Evolutionary conservation across 2,329 filamentous ascomycete genomes (phyloP).

Genomic region (Harringtonia aguacate): DNA sequence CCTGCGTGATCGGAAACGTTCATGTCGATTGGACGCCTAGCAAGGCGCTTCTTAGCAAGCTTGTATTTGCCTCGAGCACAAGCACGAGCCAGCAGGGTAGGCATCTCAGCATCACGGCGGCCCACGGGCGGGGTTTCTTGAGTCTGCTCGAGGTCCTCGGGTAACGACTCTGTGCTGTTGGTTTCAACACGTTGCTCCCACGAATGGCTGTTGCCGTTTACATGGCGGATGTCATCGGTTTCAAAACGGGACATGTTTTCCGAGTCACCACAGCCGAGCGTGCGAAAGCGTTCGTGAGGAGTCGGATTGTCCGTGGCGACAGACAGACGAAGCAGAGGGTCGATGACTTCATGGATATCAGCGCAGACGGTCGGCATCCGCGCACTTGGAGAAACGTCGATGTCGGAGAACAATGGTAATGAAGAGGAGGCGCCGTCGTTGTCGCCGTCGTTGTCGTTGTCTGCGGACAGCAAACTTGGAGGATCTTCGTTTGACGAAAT

Average conservation of each 20-base stretch:
- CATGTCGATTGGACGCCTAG: no score
- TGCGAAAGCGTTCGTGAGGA: background rate
- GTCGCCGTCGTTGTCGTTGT: background rate
- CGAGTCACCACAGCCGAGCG: background rate
- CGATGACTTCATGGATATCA: background rate
- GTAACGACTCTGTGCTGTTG: no score
- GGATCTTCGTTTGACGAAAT: background rate
- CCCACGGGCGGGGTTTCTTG: no score
- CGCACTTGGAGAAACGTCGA: background rate
- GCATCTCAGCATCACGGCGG: no score
- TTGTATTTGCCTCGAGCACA: no score
- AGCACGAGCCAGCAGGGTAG: no score
- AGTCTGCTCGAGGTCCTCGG: no score
- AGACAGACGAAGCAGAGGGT: background rate
- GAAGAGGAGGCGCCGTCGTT: no score
- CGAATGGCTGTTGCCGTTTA: background rate
- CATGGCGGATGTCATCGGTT: background rate
- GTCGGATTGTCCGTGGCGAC: background rate
- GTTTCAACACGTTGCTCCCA: no score
- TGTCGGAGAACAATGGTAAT: background rate
- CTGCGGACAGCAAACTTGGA: background rate
- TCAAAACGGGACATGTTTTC: background rate
- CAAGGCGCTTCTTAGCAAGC: no score
- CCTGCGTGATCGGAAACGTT: no score
- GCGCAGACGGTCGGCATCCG: background rate